These are phyloP conservation scores for Barnettozyma hawaiiensis DNA, from an alignment of 1,139 yeast species.

Conservation along the genomic window DNA sequence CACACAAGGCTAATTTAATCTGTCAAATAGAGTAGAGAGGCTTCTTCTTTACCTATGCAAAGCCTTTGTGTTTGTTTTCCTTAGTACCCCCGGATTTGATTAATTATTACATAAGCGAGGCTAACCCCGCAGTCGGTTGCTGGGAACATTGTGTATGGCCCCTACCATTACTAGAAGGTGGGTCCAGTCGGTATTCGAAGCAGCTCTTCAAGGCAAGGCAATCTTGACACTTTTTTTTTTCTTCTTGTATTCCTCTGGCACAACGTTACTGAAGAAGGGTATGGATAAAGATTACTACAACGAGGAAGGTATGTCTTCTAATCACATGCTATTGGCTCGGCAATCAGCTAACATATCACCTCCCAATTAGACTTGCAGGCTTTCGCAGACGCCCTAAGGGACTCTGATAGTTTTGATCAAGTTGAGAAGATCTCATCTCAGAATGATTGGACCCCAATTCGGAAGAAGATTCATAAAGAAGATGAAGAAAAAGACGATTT, in stretches of 20 bases:
- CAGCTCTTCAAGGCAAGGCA: too few relatives aligned
- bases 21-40: too few relatives aligned
- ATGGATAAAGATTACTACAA: conserved; percentile 29
- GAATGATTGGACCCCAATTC: conserved; percentile 66
- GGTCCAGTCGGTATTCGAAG: too few relatives aligned
- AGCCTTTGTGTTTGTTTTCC: too few relatives aligned
- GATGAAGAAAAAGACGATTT: conserved; percentile 16
- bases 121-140: not conserved
- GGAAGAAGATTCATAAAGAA: conserved; percentile 26
- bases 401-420: conserved; percentile 15
- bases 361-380: conserved; percentile 27
- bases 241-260: not conserved
- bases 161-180: not conserved
- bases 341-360: not conserved
- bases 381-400: conserved; percentile 27
- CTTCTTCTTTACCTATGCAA: too few relatives aligned
- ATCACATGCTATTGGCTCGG: not conserved
- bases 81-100: too few relatives aligned
- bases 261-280: not conserved
- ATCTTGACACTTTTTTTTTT: not conserved
- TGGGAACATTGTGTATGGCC: too few relatives aligned
- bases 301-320: conserved; percentile 26
- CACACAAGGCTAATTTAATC: too few relatives aligned
- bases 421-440: conserved; percentile 47
- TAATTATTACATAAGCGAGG: not conserved